phyloP scores from a whole-genome alignment of 768 basidiomycete species.

The Cystofilobasidium bisporidii region DNA sequence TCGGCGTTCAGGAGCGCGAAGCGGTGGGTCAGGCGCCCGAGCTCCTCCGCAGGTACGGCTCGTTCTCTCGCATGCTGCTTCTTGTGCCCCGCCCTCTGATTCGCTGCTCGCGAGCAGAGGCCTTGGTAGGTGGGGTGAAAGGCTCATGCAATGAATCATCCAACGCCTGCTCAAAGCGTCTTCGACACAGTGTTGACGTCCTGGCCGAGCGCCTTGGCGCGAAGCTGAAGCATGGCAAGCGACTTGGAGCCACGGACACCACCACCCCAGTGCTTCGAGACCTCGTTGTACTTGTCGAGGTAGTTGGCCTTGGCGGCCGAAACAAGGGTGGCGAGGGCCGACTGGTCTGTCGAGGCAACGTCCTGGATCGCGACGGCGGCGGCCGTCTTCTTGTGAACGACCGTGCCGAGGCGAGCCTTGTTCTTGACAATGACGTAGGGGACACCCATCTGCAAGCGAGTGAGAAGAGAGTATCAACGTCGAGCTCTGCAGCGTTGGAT shows the following conservation, averaged over 20 bases:
- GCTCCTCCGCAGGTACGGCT: too few species aligned
- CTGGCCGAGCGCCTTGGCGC: constrained; percentile 77
- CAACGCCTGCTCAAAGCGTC: constrained; percentile 35
- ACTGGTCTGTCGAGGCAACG: constrained; percentile 85
- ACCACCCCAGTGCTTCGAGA: constrained; percentile 88
- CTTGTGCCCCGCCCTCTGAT: too few species aligned
- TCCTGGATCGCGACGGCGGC: constrained; percentile 85
- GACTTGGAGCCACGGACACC: constrained; percentile 85
- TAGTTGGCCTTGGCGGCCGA: constrained; percentile 96
- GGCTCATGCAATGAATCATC: too few species aligned
- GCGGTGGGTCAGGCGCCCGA: too few species aligned
- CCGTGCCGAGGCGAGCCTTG: constrained; percentile 94
- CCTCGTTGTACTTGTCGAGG: constrained; percentile 87
- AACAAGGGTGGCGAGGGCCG: constrained; percentile 83
- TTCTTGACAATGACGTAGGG: constrained; percentile 97
- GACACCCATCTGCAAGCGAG: constrained; percentile 78
- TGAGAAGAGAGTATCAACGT: not conserved
- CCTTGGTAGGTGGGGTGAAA: not conserved
- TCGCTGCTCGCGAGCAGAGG: too few species aligned
- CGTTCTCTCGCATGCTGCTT: not conserved
- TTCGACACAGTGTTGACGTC: constrained; percentile 40
- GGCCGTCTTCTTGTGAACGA: constrained; percentile 97
- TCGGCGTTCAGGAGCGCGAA: too few species aligned
- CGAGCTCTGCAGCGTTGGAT: not conserved
- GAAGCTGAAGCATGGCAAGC: constrained; percentile 82